Conservation (phyloP, 2,329 filamentous ascomycete genomes). For the Cucurbitaria berberidis region DNA sequence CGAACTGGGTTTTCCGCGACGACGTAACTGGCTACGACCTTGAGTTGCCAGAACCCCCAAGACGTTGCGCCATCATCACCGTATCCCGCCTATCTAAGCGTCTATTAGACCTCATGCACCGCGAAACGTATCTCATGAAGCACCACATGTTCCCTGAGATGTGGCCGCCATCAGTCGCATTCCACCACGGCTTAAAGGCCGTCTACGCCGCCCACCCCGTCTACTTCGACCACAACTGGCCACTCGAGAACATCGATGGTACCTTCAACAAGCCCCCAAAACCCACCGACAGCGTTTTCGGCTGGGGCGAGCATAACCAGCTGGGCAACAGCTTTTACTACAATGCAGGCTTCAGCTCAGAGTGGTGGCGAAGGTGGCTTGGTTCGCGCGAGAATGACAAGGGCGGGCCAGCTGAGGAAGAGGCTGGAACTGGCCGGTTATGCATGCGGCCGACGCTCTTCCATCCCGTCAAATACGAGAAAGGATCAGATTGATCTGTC, state of each 20-base stretch:
- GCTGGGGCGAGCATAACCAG: conserved; percentile 60
- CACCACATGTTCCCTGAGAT: conserved; percentile 79
- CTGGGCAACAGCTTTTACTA: conserved; percentile 60
- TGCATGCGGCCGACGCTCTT: conserved; percentile 54
- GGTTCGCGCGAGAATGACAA: conserved; percentile 55
- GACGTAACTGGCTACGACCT: conserved; percentile 71
- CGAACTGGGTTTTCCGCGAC: conserved; percentile 73
- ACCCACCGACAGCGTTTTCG: conserved; percentile 55
- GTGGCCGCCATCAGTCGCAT: conserved; percentile 73
- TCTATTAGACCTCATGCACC: conserved; percentile 77
- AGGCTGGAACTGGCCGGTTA: conserved; percentile 54
- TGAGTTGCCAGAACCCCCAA: conserved; percentile 64
- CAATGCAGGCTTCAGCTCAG: conserved; percentile 56
- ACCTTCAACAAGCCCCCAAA: conserved; percentile 57
- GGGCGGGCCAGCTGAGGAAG: conserved; percentile 50
- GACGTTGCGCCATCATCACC: conserved; percentile 78
- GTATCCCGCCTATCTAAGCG: conserved; percentile 75
- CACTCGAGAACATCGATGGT: conserved; percentile 53
- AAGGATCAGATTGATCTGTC: conserved; percentile 44
- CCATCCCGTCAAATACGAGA: conserved; percentile 58
- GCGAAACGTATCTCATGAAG: conserved; percentile 74
- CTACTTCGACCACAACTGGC: conserved; percentile 78
- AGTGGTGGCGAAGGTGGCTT: conserved; percentile 58
- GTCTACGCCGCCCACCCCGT: conserved; percentile 80
- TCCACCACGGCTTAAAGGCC: conserved; percentile 80